Evolutionary conservation across 1,284 basidiomycete species (phyloP).

Genomic region (Agaricales sp.): DNA sequence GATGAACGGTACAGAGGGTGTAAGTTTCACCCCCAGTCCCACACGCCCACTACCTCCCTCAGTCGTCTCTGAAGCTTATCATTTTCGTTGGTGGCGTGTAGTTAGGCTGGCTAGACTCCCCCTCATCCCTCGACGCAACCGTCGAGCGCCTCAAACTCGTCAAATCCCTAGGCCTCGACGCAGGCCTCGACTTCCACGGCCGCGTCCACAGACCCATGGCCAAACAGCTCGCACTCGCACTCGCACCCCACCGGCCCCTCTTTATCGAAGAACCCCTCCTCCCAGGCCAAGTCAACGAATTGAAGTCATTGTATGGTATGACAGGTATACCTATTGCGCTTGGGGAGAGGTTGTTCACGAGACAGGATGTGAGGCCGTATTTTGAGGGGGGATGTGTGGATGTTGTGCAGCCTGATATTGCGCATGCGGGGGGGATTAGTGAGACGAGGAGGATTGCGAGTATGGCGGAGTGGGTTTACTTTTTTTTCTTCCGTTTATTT

Average conservation of each 20-base stretch:
- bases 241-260: conserved; percentile 57
- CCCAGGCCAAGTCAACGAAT: conserved; percentile 58
- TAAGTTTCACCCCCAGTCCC: conserved; percentile 14
- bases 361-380: conserved; percentile 64
- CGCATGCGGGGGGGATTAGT: conserved; percentile 66
- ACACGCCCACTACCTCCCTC: neutral
- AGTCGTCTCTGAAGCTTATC: too few relatives aligned
- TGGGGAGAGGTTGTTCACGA: conserved; percentile 63
- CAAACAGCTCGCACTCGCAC: conserved; percentile 60
- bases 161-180: conserved; percentile 44
- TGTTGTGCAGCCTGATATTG: conserved; percentile 68
- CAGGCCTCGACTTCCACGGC: conserved; percentile 45
- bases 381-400: conserved; percentile 61
- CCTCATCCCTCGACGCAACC: conserved; percentile 41
- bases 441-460: conserved; percentile 62
- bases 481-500: too few relatives aligned
- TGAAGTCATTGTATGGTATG: conserved; percentile 50
- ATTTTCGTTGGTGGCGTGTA: conserved; percentile 5
- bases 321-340: conserved; percentile 63
- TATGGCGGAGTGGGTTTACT: conserved; percentile 41
- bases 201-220: conserved; percentile 68
- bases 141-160: conserved; percentile 56
- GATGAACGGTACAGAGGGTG: conserved; percentile 57
- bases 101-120: conserved; percentile 39
- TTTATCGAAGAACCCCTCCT: conserved; percentile 74